Evolutionary conservation across 1,139 yeast genomes (phyloP), one percentile per base, ranked within the genome.

Genomic region (Diutina scorzettiae): DNA sequence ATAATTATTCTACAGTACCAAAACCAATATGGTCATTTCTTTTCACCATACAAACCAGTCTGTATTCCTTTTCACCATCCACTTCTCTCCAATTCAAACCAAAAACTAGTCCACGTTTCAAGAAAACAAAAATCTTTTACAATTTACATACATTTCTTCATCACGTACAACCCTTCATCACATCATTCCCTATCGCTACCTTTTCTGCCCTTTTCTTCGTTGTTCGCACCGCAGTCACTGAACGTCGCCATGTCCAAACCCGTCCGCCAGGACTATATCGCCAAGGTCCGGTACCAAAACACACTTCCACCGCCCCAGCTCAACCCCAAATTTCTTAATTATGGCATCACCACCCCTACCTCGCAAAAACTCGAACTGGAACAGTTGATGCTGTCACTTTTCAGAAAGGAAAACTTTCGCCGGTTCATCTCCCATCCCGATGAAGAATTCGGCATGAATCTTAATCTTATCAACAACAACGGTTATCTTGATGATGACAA

Each of bases 271-370:
- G 96, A 87, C 51, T 89, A 82, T 56, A 81, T 91, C 45, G 93
- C 95, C 44, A 81, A 84, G 52, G 77, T 84, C 44, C 75, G 95
- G 55, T 91, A 87, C 58, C 77, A 78, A 47, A 91, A 91, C 57
- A 84, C 78, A 53, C 67, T 91, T 28, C 98, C 98, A 14, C 91
- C 96, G 2, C 97, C 98, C 9, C 84, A 93, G 20, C 71, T 93
- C 48, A 87, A 95, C 43, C 97, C 99, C 20, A 86, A 84, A 59
- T 70, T 87, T 46, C 60, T 91, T 45, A 74, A 79, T 45, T 71
- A 75, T 49, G 57, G 69, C 61, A 56, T 66, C 27, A 65, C 71
- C 7, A 66, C 62, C 42, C 54, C 54, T 30, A 68, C 52, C 65
- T 68, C 53, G 58, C 39, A 34, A 14, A 34, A 34, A 19, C 39